Conservation (phyloP, 164 flowering plant species). For the Chloranthus sessilifolius region DNA sequence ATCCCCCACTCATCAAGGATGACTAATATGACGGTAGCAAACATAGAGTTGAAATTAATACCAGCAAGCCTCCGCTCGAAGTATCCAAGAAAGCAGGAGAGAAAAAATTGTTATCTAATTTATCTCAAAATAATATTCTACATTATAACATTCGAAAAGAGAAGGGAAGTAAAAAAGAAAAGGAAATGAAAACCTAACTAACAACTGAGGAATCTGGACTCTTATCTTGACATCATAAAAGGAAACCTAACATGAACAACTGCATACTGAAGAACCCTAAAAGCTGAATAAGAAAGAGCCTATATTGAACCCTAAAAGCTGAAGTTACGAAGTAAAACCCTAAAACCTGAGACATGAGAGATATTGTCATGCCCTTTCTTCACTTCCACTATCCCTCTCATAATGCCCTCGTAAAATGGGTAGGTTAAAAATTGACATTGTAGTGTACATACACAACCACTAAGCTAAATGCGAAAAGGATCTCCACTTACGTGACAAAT, state of each 20-base stretch:
- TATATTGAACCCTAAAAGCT: slow-evolving; percentile 13
- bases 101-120: not conserved
- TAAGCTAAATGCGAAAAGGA: slow-evolving; percentile 16
- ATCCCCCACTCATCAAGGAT: too few relatives aligned
- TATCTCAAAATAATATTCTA: not conserved
- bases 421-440: slow-evolving; percentile 13
- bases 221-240: not conserved
- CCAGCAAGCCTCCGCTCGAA: not conserved
- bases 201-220: slow-evolving; percentile 7
- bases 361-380: not conserved
- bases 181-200: not conserved
- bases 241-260: not conserved
- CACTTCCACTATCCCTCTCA: not conserved
- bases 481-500: slow-evolving; percentile 19
- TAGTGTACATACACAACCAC: slow-evolving; percentile 34
- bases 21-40: too few relatives aligned
- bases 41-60: too few relatives aligned
- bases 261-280: slow-evolving; percentile 9
- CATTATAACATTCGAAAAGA: not conserved
- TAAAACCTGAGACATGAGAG: slow-evolving; percentile 8
- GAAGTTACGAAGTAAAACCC: slow-evolving; percentile 5
- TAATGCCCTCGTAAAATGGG: slow-evolving; percentile 9
- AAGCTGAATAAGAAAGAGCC: slow-evolving; percentile 15
- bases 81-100: not conserved
- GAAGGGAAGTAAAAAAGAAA: not conserved